Conservation (phyloP, 2,329 filamentous ascomycete species). For the Aspergillus latus region DNA sequence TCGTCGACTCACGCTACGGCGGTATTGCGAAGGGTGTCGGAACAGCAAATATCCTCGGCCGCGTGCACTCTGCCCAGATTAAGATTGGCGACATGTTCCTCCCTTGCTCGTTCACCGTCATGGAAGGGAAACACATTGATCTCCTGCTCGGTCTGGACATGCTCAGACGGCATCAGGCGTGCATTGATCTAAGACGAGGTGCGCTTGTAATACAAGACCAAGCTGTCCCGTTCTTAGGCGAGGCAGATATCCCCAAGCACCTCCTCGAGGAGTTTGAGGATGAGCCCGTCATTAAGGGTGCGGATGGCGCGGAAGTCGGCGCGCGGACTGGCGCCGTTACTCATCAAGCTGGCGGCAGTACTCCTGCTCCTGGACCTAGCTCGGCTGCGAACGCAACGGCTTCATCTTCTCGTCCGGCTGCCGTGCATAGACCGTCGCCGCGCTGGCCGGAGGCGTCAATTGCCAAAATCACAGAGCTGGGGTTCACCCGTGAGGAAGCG, state of each 20-base stretch:
- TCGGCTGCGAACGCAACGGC: constrained; percentile 19
- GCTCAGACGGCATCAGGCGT: constrained; percentile 92
- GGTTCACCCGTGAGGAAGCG: constrained; percentile 73
- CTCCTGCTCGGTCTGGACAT: constrained; percentile 92
- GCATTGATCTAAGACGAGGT: constrained; percentile 81
- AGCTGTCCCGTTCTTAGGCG: constrained; percentile 85
- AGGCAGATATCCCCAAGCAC: constrained; percentile 89
- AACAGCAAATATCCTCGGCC: constrained; percentile 89
- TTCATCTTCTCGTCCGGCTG: constrained; percentile 27
- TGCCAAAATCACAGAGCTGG: constrained; percentile 72
- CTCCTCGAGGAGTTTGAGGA: constrained; percentile 68
- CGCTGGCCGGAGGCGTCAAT: constrained; percentile 64
- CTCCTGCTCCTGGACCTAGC: constrained; percentile 17
- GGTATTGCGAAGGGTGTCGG: constrained; percentile 92
- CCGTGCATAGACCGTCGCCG: constrained; percentile 27
- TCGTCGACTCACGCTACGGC: constrained; percentile 88
- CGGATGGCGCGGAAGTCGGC: constrained; percentile 85
- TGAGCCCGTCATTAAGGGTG: constrained; percentile 81
- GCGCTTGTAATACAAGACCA: constrained; percentile 84
- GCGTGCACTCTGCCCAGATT: constrained; percentile 93
- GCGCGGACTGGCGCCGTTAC: constrained; percentile 70
- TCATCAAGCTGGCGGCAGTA: constrained; percentile 32
- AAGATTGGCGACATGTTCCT: constrained; percentile 85
- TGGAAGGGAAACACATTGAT: constrained; percentile 98
- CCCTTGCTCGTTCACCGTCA: constrained; percentile 95